phyloP scores from a whole-genome alignment of 2,329 filamentous ascomycete species.

The Septoria petroselini region DNA sequence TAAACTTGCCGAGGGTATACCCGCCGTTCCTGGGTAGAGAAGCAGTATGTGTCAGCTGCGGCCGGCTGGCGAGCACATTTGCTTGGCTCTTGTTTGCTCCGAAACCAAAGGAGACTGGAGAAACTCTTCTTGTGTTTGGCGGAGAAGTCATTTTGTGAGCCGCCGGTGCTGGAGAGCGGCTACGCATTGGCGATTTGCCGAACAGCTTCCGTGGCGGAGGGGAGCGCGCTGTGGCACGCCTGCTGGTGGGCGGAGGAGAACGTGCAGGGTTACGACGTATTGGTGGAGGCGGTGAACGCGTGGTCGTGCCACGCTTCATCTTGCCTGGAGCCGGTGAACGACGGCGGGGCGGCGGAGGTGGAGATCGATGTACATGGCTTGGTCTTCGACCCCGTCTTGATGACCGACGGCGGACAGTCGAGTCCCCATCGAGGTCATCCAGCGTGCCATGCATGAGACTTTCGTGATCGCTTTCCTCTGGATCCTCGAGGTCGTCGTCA shows the following conservation, averaged over 20 bases:
- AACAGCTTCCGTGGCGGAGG: slow-evolving; percentile 57
- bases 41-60: slow-evolving; percentile 72
- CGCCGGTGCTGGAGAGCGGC: slow-evolving; percentile 45
- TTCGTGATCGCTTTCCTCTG: slow-evolving; percentile 60
- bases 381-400: slow-evolving; percentile 27
- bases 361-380: slow-evolving; percentile 36
- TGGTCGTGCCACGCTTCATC: slow-evolving; percentile 49
- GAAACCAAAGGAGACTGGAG: slow-evolving; percentile 42
- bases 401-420: slow-evolving; percentile 42
- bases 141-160: slow-evolving; percentile 58
- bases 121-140: slow-evolving; percentile 56
- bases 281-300: slow-evolving; percentile 33
- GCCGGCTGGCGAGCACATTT: slow-evolving; percentile 56
- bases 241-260: slow-evolving; percentile 19
- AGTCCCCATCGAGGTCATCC: slow-evolving; percentile 33
- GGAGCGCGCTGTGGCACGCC: slow-evolving; percentile 31
- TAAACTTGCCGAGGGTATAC: slow-evolving; percentile 46
- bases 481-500: slow-evolving; percentile 58
- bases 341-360: slow-evolving; percentile 30
- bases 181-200: slow-evolving; percentile 67
- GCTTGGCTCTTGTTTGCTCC: slow-evolving; percentile 46
- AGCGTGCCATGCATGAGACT: slow-evolving; percentile 63
- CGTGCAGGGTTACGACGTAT: slow-evolving; percentile 19
- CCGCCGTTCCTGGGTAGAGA: slow-evolving; percentile 79
- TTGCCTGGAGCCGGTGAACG: slow-evolving; percentile 41